phyloP scores from a whole-genome alignment of 768 basidiomycete genomes.

The Clitopilus hobsonii region DNA sequence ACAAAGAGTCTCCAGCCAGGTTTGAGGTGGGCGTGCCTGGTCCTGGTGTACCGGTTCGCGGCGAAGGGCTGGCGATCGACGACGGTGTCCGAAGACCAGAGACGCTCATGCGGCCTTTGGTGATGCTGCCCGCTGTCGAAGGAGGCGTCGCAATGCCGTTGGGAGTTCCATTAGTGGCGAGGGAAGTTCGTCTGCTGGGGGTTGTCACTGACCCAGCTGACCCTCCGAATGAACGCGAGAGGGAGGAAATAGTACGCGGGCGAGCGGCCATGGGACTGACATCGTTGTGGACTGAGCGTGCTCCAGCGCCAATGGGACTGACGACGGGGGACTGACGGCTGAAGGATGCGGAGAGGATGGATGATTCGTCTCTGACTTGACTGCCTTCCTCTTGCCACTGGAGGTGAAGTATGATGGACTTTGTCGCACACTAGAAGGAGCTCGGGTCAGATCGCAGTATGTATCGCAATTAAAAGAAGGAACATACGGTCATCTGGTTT shows the following conservation, averaged over 20 bases:
- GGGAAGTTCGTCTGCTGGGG: constrained; percentile 35
- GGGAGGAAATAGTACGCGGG: constrained; percentile 43
- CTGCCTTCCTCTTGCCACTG: constrained; percentile 76
- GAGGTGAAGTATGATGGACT: constrained; percentile 78
- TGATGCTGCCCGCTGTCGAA: constrained; percentile 5
- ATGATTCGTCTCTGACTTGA: constrained; percentile 15
- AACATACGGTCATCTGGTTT: constrained; percentile 81
- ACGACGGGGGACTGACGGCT: constrained; percentile 14
- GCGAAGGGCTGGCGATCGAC: constrained; percentile 35
- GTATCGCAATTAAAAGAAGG: neutral
- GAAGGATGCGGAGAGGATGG: constrained; percentile 11
- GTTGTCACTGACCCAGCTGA: constrained; percentile 36
- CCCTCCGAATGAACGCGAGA: constrained; percentile 45
- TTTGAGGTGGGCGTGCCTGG: neutral
- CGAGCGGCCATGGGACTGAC: constrained; percentile 22
- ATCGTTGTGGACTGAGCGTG: neutral
- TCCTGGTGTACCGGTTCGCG: constrained; percentile 37
- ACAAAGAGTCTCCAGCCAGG: constrained; percentile 18
- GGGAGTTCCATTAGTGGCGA: constrained; percentile 19
- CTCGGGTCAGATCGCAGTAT: neutral
- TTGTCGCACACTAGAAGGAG: constrained; percentile 72
- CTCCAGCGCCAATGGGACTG: constrained; percentile 5
- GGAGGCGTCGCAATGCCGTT: constrained; percentile 8
- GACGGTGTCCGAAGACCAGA: constrained; percentile 38
- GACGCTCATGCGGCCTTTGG: constrained; percentile 38